Base-by-base conservation (phyloP, 345 rosid genomes). In the Kernera saxatilis region DNA sequence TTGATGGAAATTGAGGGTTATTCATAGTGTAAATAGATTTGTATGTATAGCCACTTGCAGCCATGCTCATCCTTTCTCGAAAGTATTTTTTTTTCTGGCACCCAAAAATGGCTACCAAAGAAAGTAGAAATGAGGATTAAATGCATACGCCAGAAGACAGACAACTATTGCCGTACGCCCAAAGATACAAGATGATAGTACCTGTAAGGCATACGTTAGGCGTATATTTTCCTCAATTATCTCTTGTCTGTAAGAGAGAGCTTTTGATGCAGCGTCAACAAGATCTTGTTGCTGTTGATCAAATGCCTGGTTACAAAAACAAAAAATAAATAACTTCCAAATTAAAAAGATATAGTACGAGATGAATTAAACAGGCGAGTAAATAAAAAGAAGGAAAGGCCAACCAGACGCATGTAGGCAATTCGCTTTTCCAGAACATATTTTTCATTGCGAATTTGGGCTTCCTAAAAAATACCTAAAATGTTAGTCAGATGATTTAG, bases 271-370 rank as follows among this genome's bases (percentile, higher is more conserved):
- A 66, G 99, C 88, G 68, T 91, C 99, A 54, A 86, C 87, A 72
- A 92, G 89, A 82, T 94, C 99, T 78, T 94, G 93, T 59, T 91
- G 99, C 75, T 94, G 97, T 75, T 89, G 97, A 86, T 89, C 98
- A 82, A 88, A 89, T 83, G 93, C 98, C 99, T 94, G 54, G 66
- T 50, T 66, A 64, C 67, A 74, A 35, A 54, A 75, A 50, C 32
- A 48, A 62, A 67, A 52, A 64, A 71, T 11, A 71, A 64, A 41
- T 29, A 63, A 19, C 22, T 67, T 41, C 23, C 17, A 26, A 19
- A 64, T 5, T 19, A 22, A 37, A 50, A 43, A 33, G 11, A 57
- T 6, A 10, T 14, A 69, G 36, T 49, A 37, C 52, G 8, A 26
- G 54, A 64, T 60, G 25, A 19, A 57, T 6, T 4, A 29, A 46